Evolutionary conservation across 106 monocot species (phyloP).

Genomic region (Triglochin maritima): DNA sequence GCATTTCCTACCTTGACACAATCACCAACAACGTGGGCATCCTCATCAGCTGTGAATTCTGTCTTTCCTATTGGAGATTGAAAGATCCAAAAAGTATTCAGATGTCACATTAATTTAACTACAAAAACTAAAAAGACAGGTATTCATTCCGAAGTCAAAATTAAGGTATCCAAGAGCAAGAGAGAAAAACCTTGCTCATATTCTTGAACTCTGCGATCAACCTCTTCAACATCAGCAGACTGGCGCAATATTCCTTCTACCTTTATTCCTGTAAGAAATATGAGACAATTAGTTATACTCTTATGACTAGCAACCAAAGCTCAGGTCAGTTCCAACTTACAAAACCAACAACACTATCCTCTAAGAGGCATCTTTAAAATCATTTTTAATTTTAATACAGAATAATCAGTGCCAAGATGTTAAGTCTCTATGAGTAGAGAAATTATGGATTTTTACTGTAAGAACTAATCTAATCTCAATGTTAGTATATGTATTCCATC

Average conservation of each 20-base stretch:
- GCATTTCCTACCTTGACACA: conserved; percentile 64
- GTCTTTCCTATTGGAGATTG: conserved; percentile 52
- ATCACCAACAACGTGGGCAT: conserved; percentile 97
- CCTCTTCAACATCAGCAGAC: conserved; percentile 97
- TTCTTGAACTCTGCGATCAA: conserved; percentile 79
- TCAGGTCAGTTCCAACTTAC: not conserved
- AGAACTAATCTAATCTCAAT: too few relatives aligned
- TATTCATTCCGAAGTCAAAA: not conserved
- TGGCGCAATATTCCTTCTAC: conserved; percentile 94
- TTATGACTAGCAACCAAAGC: not conserved
- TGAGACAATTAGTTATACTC: not conserved
- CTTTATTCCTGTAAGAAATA: conserved; percentile 45
- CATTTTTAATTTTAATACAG: too few relatives aligned
- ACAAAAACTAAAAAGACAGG: not conserved
- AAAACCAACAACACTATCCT: too few relatives aligned
- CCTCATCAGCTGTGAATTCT: conserved; percentile 80
- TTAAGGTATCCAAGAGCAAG: not conserved
- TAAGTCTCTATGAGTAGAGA: too few relatives aligned
- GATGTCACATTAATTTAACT: too few relatives aligned
- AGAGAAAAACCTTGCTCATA: conserved; percentile 79
- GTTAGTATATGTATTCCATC: too few relatives aligned
- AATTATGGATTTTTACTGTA: too few relatives aligned
- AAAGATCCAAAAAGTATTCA: not conserved
- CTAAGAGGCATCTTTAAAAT: too few relatives aligned
- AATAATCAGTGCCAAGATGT: too few relatives aligned